phyloP scores from a whole-genome alignment of 768 basidiomycete species.

The Pleurotus eryngii region DNA sequence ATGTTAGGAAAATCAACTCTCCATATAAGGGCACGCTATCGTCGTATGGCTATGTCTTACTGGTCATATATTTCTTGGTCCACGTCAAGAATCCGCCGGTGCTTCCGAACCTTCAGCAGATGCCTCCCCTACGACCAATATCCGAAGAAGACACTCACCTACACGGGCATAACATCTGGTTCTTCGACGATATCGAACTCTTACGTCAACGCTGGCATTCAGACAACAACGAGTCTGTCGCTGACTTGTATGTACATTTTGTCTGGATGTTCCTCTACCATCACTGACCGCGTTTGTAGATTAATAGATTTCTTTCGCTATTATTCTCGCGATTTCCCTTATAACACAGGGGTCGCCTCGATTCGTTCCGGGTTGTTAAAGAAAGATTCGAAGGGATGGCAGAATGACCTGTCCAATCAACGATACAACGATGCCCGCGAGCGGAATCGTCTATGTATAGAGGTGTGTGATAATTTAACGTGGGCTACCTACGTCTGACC shows the following conservation, averaged over 20 bases:
- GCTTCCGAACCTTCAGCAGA: slow-evolving; percentile 92
- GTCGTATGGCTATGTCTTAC: slow-evolving; percentile 95
- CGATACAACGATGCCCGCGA: slow-evolving; percentile 75
- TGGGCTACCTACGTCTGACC: background rate
- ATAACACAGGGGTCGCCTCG: slow-evolving; percentile 87
- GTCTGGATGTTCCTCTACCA: background rate
- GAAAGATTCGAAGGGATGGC: slow-evolving; percentile 94
- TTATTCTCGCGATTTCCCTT: slow-evolving; percentile 90
- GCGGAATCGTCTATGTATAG: slow-evolving; percentile 93
- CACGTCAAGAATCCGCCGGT: slow-evolving; percentile 98
- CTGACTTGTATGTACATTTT: slow-evolving; percentile 69
- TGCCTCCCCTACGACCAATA: slow-evolving; percentile 88
- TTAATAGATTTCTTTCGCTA: slow-evolving; percentile 98
- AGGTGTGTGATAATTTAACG: slow-evolving; percentile 47
- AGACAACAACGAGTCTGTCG: slow-evolving; percentile 89
- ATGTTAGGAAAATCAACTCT: slow-evolving; percentile 90
- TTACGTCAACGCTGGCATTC: slow-evolving; percentile 91
- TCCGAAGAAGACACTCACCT: slow-evolving; percentile 83
- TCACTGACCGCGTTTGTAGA: slow-evolving; percentile 36
- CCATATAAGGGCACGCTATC: slow-evolving; percentile 96
- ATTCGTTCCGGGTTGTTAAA: slow-evolving; percentile 85
- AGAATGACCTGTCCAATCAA: slow-evolving; percentile 63
- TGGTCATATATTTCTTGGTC: slow-evolving; percentile 96
- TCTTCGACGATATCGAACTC: slow-evolving; percentile 96
- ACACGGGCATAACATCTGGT: slow-evolving; percentile 82